A percentile compares a stretch with the other conserved stretches of the same genome.
Conservation (phyloP, 2,329 filamentous ascomycete species). For the Verruconis gallopava region DNA sequence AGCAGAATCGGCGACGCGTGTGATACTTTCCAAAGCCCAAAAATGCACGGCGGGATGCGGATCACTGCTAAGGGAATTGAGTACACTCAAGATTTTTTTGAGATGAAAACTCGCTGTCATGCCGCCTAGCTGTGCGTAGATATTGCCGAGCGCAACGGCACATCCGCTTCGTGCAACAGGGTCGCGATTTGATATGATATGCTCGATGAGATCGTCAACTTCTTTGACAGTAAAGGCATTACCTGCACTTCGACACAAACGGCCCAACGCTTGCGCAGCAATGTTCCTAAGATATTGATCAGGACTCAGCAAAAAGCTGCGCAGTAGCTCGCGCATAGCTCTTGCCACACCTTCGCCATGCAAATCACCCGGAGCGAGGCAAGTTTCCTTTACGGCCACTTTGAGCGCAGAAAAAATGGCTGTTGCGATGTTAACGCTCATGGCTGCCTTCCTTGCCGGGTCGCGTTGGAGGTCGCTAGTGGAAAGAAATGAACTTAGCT, state of each 20-base stretch:
- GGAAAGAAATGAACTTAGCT: constrained; percentile 80
- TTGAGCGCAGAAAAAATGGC: constrained; percentile 71
- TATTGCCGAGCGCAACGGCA: constrained; percentile 82
- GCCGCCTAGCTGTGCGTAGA: constrained; percentile 88
- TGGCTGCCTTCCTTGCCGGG: constrained; percentile 75
- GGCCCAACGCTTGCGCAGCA: constrained; percentile 72
- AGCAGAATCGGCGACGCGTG: constrained; percentile 78
- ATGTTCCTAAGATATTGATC: constrained; percentile 80
- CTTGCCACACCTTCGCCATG: constrained; percentile 67
- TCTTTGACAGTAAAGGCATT: constrained; percentile 81
- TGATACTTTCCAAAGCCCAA: constrained; percentile 84
- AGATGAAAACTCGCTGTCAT: constrained; percentile 96
- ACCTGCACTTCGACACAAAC: constrained; percentile 73
- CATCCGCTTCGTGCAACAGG: constrained; percentile 88
- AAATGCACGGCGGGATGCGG: constrained; percentile 92
- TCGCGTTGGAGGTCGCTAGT: constrained; percentile 71
- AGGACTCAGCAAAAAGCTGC: constrained; percentile 66
- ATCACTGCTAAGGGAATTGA: constrained; percentile 96
- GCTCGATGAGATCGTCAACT: constrained; percentile 85
- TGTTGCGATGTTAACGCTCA: constrained; percentile 78
- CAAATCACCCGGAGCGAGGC: constrained; percentile 58
- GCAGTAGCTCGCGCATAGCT: constrained; percentile 53
- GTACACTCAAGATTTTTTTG: constrained; percentile 90
- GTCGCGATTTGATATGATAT: constrained; percentile 85
- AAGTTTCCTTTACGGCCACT: constrained; percentile 70